These are phyloP conservation scores for Durio zibethinus DNA, from an alignment of 345 rosid species.

Conservation along the genomic window DNA sequence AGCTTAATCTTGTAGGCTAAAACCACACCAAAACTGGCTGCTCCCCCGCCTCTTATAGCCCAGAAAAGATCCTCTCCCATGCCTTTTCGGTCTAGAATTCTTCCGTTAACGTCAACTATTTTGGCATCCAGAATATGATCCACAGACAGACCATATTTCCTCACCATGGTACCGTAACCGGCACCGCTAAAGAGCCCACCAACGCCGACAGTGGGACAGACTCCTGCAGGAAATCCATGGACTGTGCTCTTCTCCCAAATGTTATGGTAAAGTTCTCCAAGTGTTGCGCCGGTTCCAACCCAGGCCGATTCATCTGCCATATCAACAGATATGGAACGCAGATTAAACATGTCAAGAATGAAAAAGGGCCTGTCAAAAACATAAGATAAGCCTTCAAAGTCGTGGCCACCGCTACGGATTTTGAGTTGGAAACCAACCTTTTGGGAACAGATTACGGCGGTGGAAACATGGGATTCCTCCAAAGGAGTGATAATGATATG, in stretches of 20 bases:
- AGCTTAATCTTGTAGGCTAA: conserved; percentile 50
- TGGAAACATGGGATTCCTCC: conserved; percentile 44
- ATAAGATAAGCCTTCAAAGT: conserved; percentile 54
- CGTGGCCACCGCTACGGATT: conserved; percentile 64
- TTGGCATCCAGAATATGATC: conserved; percentile 50
- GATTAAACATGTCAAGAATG: conserved; percentile 50
- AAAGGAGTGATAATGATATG: conserved; percentile 45
- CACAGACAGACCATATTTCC: conserved; percentile 49
- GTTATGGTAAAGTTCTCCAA: conserved; percentile 46
- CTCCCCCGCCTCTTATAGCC: conserved; percentile 62
- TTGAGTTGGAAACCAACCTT: conserved; percentile 38
- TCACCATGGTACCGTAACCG: conserved; percentile 51
- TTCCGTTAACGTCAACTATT: conserved; percentile 51
- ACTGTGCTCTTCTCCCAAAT: conserved; percentile 44
- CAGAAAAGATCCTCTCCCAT: conserved; percentile 66
- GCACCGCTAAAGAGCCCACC: conserved; percentile 68
- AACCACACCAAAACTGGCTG: conserved; percentile 53
- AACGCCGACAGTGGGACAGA: conserved; percentile 64
- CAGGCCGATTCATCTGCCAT: conserved; percentile 35
- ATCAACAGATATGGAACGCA: conserved; percentile 33
- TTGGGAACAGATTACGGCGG: conserved; percentile 49
- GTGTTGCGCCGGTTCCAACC: conserved; percentile 51
- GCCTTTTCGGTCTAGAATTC: conserved; percentile 30
- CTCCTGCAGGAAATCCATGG: conserved; percentile 52
- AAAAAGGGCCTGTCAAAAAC: conserved; percentile 44